Percentiles rank a stretch among this genome's conserved stretches.
phyloP scores from a whole-genome alignment of 495 filamentous ascomycete species.

The Penicillium robsamsonii region DNA sequence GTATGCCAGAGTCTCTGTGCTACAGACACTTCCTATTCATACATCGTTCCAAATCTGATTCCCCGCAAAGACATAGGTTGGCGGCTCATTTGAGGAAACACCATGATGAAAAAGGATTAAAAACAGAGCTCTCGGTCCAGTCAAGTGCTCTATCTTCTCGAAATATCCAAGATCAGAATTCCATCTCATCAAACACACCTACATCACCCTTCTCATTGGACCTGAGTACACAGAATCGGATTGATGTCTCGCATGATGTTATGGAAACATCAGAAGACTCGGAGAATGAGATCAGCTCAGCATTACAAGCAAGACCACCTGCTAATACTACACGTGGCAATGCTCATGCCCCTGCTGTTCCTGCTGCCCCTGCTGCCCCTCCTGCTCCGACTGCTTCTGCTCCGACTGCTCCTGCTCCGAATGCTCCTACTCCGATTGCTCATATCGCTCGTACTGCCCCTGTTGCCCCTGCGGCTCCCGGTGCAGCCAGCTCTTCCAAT shows the following conservation, averaged over 20 bases:
- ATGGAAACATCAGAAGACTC: slow-evolving; percentile 2
- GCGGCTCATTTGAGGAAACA: not conserved
- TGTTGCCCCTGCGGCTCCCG: not conserved
- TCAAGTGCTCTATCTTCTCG: not conserved
- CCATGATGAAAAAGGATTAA: not conserved
- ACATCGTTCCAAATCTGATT: not conserved
- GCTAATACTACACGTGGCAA: not conserved
- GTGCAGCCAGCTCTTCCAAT: not conserved
- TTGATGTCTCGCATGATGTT: not conserved
- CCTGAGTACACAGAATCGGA: not conserved
- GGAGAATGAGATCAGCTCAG: not conserved
- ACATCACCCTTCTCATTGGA: not conserved
- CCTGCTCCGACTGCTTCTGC: not conserved
- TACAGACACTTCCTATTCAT: not conserved
- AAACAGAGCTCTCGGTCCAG: not conserved
- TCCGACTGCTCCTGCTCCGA: too few species aligned
- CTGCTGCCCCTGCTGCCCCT: not conserved
- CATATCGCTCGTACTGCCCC: not conserved
- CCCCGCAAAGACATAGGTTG: not conserved
- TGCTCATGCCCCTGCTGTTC: not conserved
- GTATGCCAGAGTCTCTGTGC: not conserved
- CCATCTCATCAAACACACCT: not conserved
- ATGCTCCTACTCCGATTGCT: not conserved
- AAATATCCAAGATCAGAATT: not conserved
- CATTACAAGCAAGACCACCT: not conserved